Base-by-base conservation (phyloP, 78 protist species). In the Neovahlkampfia damariscottae region DNA sequence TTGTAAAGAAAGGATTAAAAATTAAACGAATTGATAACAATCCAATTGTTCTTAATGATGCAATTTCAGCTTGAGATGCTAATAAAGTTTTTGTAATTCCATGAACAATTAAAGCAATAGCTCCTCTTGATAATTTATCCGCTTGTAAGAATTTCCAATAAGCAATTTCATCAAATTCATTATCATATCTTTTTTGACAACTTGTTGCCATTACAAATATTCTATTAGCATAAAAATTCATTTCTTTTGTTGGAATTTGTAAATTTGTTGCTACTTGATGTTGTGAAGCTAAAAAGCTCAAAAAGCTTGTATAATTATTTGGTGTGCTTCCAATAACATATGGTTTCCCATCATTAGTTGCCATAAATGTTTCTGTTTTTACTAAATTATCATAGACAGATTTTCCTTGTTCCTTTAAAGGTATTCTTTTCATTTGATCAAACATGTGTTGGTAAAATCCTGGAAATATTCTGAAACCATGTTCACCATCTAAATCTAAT, bases 401-500 rank as follows among this genome's bases (percentile, higher is more conserved):
- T 50, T 50, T 50, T 50, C 34, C 19, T 50, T 50, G 62, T 50
- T 19, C 62, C 62, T n/a, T n/a, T n/a, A 50, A 50, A 50, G 62
- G 62, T 50, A 50, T 19, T 50, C 62, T 19, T n/a, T 19, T n/a
- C 34, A 50, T n/a, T 19, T n/a, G 19, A 50, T 50, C 62, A 19
- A n/a, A 19, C 62, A 50, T 50, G 62, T 50, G 62, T 19, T 19
- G 34, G 19, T 50, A 50, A 50, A 50, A 50, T n/a, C 62, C 62
- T 50, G 62, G 62, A 19, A 50, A 50, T n/a, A 50, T n/a, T 50
- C 62, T 50, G 62, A 50, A 50, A 50, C 62, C 62, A 50, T 50
- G 62, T 50, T 50, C 62, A n/a, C 62, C 62, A 19, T 50, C 19
- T 50, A 50, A 50, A 50, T 50, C 62, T n/a, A 19, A n/a, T 50